A percentile compares a stretch with the other conserved stretches of the same genome.
These are phyloP conservation scores for Diaporthe aspalathi DNA, from an alignment of 2,329 filamentous ascomycete genomes.

Conservation along the genomic window DNA sequence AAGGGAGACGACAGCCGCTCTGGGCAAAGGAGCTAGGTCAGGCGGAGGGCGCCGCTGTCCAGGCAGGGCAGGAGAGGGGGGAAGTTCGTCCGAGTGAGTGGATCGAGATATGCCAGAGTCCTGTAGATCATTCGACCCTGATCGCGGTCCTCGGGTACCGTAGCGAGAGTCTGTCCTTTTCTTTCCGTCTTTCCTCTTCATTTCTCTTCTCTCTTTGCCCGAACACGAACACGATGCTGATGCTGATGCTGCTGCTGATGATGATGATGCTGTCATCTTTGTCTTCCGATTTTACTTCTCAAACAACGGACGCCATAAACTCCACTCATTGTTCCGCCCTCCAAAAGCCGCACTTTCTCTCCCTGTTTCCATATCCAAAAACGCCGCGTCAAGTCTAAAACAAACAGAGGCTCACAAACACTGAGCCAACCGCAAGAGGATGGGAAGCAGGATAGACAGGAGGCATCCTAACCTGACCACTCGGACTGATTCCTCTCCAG, in stretches of 20 bases:
- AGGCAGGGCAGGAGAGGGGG: neutral
- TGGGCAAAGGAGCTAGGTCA: neutral
- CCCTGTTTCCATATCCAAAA: neutral
- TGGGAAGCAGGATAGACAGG: neutral
- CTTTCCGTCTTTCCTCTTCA: neutral
- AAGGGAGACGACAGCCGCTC: no score
- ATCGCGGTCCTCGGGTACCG: no score
- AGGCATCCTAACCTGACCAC: slow-evolving; percentile 34
- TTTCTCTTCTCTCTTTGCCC: neutral
- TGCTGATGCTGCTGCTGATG: neutral
- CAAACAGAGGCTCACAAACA: no score
- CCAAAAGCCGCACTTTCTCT: neutral
- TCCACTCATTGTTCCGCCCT: neutral
- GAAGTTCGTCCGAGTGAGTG: neutral
- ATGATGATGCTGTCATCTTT: neutral
- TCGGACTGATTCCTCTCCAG: slow-evolving; percentile 48
- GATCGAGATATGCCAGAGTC: slow-evolving; percentile 4
- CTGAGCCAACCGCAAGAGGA: neutral
- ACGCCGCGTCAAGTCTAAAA: slow-evolving; percentile 11
- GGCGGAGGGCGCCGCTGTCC: slow-evolving; percentile 23
- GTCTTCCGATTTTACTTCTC: neutral
- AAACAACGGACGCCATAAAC: slow-evolving; percentile 13
- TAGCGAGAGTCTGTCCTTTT: neutral
- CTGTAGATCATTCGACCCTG: slow-evolving; percentile 7
- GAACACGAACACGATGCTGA: neutral